Evolutionary conservation across 2,329 filamentous ascomycete genomes (phyloP).

Genomic region (Fusarium keratoplasticum): DNA sequence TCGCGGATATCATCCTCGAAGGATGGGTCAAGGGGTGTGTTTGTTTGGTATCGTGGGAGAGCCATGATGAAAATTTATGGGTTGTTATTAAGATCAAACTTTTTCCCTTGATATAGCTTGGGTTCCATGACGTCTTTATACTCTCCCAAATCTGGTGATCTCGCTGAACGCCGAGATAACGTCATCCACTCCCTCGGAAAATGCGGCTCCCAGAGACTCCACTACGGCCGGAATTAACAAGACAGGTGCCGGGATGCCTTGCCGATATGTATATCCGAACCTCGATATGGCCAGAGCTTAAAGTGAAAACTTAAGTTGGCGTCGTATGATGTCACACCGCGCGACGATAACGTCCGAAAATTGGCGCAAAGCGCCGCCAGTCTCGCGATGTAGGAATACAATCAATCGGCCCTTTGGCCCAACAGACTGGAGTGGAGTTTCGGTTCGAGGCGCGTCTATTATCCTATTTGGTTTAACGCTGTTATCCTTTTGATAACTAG

Average conservation of each 20-base stretch:
- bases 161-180: background rate
- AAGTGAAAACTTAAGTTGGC: constrained; percentile 22
- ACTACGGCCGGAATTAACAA: constrained; percentile 10
- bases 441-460: background rate
- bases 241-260: background rate
- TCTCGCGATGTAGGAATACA: background rate
- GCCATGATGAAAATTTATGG: constrained; percentile 20
- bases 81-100: fast-evolving
- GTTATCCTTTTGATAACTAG: background rate
- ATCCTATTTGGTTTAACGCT: background rate
- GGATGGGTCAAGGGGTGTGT: constrained; percentile 41
- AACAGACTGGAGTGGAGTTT: background rate
- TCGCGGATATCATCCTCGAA: constrained; percentile 62
- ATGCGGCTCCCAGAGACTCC: constrained; percentile 11
- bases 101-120: background rate
- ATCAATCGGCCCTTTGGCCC: background rate
- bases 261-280: constrained; percentile 22
- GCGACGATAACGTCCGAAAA: constrained; percentile 14
- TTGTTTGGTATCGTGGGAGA: constrained; percentile 40
- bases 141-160: background rate
- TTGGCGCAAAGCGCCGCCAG: background rate
- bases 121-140: background rate
- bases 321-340: constrained; percentile 34
- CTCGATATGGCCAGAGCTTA: constrained; percentile 1
- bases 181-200: constrained; percentile 21